These are phyloP conservation scores for Zygosaccharomyces pseudobailii DNA, from an alignment of 1,139 yeast species.

Conservation along the genomic window DNA sequence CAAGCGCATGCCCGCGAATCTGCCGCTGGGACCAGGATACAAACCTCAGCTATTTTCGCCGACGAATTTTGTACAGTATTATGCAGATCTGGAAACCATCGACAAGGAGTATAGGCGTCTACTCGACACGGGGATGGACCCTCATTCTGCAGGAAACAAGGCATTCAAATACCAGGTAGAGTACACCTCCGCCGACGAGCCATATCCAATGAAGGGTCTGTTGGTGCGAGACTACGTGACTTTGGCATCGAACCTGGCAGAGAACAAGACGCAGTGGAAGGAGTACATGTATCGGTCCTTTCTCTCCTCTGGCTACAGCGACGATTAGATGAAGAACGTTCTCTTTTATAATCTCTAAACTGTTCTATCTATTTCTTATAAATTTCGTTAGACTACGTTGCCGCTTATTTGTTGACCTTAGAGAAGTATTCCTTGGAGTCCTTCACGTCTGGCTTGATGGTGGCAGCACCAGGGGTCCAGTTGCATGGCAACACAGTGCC, in stretches of 20 bases:
- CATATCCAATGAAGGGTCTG: conserved; percentile 51
- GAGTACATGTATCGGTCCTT: conserved; percentile 49
- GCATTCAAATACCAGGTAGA: conserved; percentile 58
- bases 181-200: conserved; percentile 59
- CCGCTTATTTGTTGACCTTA: conserved; percentile 23
- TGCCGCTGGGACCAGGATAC: conserved; percentile 71
- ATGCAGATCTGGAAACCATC: conserved; percentile 52
- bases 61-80: conserved; percentile 65
- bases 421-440: conserved; percentile 52
- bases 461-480: conserved; percentile 97
- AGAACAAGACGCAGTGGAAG: conserved; percentile 35
- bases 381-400: conserved; percentile 2
- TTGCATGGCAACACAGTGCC: conserved; percentile 99
- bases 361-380: background rate
- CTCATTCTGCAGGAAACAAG: conserved; percentile 34
- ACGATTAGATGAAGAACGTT: background rate
- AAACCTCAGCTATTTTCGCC: conserved; percentile 69
- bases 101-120: conserved; percentile 38
- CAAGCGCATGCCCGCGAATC: conserved; percentile 49
- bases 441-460: conserved; percentile 83
- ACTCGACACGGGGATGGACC: conserved; percentile 14
- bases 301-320: conserved; percentile 59
- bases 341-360: background rate
- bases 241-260: conserved; percentile 51
- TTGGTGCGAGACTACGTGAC: conserved; percentile 58